phyloP scores from a whole-genome alignment of 148 eudicot genomes.

The Rhododendron griersonianum region DNA sequence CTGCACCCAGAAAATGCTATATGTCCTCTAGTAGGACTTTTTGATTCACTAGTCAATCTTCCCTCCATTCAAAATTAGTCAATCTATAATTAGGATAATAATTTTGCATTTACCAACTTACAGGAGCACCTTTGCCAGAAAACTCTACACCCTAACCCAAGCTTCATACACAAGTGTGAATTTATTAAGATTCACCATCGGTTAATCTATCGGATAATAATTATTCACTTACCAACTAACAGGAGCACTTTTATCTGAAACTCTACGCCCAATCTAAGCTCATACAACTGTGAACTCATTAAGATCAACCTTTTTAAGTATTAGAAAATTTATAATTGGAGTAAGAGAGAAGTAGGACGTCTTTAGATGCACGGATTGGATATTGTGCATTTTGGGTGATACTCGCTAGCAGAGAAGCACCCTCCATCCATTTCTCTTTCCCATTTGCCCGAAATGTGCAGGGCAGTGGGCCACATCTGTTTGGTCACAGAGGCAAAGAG shows the following conservation, averaged over 20 bases:
- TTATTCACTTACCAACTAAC: background rate
- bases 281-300: background rate
- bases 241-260: background rate
- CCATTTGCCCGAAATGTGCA: background rate
- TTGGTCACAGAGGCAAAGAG: background rate
- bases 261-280: background rate
- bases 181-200: background rate
- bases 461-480: background rate
- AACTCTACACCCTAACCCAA: background rate
- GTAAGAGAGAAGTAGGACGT: background rate
- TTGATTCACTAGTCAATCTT: background rate
- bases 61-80: background rate
- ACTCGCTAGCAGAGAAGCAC: background rate
- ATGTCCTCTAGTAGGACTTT: background rate
- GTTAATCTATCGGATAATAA: background rate
- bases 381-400: background rate
- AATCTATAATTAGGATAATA: background rate
- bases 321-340: background rate
- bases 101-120: background rate
- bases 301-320: background rate
- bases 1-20: background rate
- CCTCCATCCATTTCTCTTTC: background rate
- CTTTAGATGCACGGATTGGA: background rate
- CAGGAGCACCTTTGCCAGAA: background rate
- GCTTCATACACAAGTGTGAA: background rate